Evolutionary conservation across 2,329 filamentous ascomycete species (phyloP), one percentile per base, ranked within the genome.

Genomic region (Ilyonectria sp.): DNA sequence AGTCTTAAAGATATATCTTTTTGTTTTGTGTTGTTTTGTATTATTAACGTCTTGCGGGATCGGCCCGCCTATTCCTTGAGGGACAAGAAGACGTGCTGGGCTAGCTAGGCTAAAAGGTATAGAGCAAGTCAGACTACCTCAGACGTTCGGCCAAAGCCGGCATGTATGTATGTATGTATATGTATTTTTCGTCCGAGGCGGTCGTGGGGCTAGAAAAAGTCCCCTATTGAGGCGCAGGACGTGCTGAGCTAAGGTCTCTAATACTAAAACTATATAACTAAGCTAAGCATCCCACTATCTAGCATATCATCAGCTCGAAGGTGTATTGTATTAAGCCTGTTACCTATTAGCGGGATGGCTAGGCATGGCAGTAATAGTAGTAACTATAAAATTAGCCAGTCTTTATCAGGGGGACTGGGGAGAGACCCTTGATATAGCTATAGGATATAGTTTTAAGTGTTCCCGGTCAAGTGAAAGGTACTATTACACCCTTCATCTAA

Each of bases 291-390:
- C 21, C 21, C 21, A 23, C 21, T 23, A 23, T 23, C 21, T 23
- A 23, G 21, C 21, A 23, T 23, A 23, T 23, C 21, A 23, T 23
- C 21, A 23, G 21, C 21, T 23, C 21, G 21, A 49, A 49, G 50
- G 50, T 50, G 50, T 50, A 55, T 56, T 55, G 15, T 21, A 26
- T 54, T 21, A 33, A 55, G 47, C 58, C 49, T 49, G 50, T 55
- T 60, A 55, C 62, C 62, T 55, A 55, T 60, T 55, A 65, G 62
- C 58, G 60, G 50, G 60, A 47, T 47, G 37, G 37, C 62, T 19
- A 65, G 55, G 62, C 46, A 19, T 26, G 49, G 62, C 55, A 29
- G 31, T 31, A 21, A 55, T 13, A 55, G 53, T 8, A 43, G 29
- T 35, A 55, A 56, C 44, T 43, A 49, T 7, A 50, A 35, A 11